Percentiles rank a stretch among this genome's conserved stretches.
These are phyloP conservation scores for Coniferiporia weirii DNA, from an alignment of 1,284 basidiomycete genomes.

Conservation along the genomic window DNA sequence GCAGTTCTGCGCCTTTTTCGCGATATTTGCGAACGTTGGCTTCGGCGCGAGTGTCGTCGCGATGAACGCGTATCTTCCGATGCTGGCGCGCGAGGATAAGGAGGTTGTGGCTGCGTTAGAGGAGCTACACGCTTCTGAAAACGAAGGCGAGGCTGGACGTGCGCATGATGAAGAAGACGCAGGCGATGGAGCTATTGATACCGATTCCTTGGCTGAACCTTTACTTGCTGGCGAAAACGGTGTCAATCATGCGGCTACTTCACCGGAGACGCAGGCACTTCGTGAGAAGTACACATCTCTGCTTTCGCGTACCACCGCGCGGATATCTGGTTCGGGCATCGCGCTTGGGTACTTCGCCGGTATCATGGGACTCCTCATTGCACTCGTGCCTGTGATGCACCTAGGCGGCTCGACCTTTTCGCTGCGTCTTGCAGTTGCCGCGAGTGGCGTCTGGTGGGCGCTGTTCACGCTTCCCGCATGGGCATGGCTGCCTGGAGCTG, in stretches of 20 bases:
- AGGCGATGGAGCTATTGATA: slow-evolving; percentile 23
- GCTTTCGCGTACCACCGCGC: slow-evolving; percentile 67
- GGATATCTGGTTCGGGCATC: slow-evolving; percentile 78
- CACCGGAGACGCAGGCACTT: slow-evolving; percentile 11
- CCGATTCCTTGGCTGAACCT: slow-evolving; percentile 17
- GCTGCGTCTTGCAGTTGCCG: slow-evolving; percentile 71
- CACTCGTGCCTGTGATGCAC: slow-evolving; percentile 66
- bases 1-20: slow-evolving; percentile 57
- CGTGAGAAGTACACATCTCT: slow-evolving; percentile 40
- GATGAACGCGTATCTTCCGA: slow-evolving; percentile 84
- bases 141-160: slow-evolving; percentile 5
- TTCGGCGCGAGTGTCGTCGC: slow-evolving; percentile 84
- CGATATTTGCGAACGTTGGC: slow-evolving; percentile 72
- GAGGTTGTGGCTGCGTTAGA: slow-evolving; percentile 47
- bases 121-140: slow-evolving; percentile 27
- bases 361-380: slow-evolving; percentile 62
- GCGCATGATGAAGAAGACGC: slow-evolving; percentile 20
- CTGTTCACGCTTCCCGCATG: slow-evolving; percentile 72
- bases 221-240: slow-evolving; percentile 16
- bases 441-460: slow-evolving; percentile 84
- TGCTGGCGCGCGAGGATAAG: slow-evolving; percentile 60
- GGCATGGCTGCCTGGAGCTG: slow-evolving; percentile 56
- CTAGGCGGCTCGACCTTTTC: slow-evolving; percentile 68
- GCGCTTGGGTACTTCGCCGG: slow-evolving; percentile 80
- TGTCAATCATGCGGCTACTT: slow-evolving; percentile 13